Base-by-base conservation (phyloP, 495 filamentous ascomycete genomes). In the Oleoguttula mirabilis region DNA sequence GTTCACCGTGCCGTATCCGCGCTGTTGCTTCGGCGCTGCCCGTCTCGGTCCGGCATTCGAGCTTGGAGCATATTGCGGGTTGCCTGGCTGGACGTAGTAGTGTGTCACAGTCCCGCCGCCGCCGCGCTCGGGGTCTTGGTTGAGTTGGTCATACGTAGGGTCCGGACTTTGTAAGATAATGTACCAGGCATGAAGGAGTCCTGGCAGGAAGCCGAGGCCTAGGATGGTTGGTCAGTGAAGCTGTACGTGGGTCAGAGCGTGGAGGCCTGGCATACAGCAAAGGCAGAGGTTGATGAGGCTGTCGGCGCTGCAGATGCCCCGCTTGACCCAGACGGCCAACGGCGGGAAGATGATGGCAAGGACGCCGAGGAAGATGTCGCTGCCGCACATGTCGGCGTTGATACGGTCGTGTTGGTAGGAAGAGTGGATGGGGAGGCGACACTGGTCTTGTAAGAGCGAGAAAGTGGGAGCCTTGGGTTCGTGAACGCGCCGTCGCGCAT, bases 101-200 rank as follows among this genome's bases (percentile, higher is more conserved):
- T 66, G 65, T n/a, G 62, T 64, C 15, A 63, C 54, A 39, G 41
- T 35, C 21, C 64, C 60, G 54, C 69, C 66, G 31, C 62, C 58
- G 54, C 68, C 66, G 32, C 65, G 57, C 55, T 65, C 63, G 35
- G 65, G 71, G 55, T 64, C 62, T 52, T 78, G 65, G 24, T 65
- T 58, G 35, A 78, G 68, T 61, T 90, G 85, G 45, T 71, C 69
- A 47, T 71, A 75, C 21, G 53, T 73, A 61, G 66, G 64, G 22
- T 95, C 88, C 20, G 92, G 92, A 60, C 81, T 84, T 58, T 81
- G 80, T 57, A 80, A 66, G 68, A 98, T 94, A 64, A 98, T 94
- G 75, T 96, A 98, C 88, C 88, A 96, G 57, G 90, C 73, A 64
- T 98, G 90, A 5, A 98, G 63, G 19, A 96, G 76, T 39, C 90